Base-by-base conservation (phyloP, 176 grass and related monocot species). In the Ensete ventricosum region DNA sequence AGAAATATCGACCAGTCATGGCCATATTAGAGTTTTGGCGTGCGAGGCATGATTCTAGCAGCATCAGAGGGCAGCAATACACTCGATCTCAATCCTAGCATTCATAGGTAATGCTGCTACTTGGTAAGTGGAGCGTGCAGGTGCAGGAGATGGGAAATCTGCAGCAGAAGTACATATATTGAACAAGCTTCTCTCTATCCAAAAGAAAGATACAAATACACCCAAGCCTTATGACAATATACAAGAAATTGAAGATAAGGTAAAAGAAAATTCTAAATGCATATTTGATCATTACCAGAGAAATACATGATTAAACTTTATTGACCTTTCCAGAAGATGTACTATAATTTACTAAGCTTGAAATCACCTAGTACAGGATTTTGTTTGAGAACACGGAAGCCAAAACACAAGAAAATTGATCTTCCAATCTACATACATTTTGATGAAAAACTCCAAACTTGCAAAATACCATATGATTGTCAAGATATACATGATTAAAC, bases 61-160 rank as follows among this genome's bases (percentile, higher is more conserved):
- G n/a, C 55, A 23, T 53, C 85, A 93, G 52, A 99, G 82, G 24
- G 86, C 86, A 51, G 88, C 90, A 71, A 99, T 91, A 83, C 95
- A 94, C 73, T 99, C 95, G 0, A 99, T 94, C 82, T 99, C 95
- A 2, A 99, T 89, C 71, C 84, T 87, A n/a, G 95, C 90, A 72
- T 99, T 91, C 78, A 94, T 60, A 5, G 95, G 95, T 14, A 99
- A 81, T 1, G 95, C 91, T 17, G 90, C 95, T 19, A 99, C 95
- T 81, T 99, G 90, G 67, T 94, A 99, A 8, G 95, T 94, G 9
- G 95, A 94, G 14, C 95, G 83, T 34, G 95, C 95, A 0, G 95
- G 95, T 11, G 90, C 84, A 27, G 90, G 95, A 53, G 82, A 79
- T 14, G 84, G 73, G 53, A 94, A 99, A 94, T 99, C 93, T 96